phyloP scores from a whole-genome alignment of 2,329 filamentous ascomycete genomes.

The Aspergillus neoniger region DNA sequence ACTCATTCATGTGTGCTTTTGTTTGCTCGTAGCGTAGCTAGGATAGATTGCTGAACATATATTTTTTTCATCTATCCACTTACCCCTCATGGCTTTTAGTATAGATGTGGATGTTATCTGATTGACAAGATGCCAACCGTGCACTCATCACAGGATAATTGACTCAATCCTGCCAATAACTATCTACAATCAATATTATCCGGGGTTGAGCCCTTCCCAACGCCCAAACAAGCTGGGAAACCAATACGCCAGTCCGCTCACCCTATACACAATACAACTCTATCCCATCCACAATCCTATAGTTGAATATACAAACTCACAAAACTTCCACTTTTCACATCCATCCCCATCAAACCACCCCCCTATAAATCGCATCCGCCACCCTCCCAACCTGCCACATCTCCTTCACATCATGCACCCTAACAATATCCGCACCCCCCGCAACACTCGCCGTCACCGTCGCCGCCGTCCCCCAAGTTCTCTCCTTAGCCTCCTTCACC shows the following conservation, averaged over 20 bases:
- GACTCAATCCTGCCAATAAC: no score
- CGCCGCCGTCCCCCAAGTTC: constrained; percentile 83
- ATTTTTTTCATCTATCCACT: no score
- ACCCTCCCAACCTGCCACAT: constrained; percentile 84
- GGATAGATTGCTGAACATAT: no score
- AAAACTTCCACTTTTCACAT: not conserved
- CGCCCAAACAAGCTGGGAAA: not conserved
- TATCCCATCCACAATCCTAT: not conserved
- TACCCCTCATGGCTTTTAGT: no score
- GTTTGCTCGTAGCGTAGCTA: no score
- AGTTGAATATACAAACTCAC: constrained; percentile 1
- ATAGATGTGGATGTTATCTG: no score
- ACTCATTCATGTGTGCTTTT: no score
- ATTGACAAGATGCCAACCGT: no score
- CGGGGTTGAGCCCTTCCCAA: not conserved
- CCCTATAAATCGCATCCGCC: constrained; percentile 87
- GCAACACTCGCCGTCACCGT: constrained; percentile 82
- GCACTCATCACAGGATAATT: no score
- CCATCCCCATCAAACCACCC: constrained; percentile 13
- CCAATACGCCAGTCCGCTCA: not conserved
- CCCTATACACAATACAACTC: not conserved
- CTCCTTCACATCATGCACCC: constrained; percentile 86
- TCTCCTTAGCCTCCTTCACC: constrained; percentile 67
- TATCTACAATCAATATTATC: not conserved
- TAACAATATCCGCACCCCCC: constrained; percentile 85